These are phyloP conservation scores for Pseudogymnoascus sp. DNA, from an alignment of 2,329 filamentous ascomycete species.

Conservation along the genomic window DNA sequence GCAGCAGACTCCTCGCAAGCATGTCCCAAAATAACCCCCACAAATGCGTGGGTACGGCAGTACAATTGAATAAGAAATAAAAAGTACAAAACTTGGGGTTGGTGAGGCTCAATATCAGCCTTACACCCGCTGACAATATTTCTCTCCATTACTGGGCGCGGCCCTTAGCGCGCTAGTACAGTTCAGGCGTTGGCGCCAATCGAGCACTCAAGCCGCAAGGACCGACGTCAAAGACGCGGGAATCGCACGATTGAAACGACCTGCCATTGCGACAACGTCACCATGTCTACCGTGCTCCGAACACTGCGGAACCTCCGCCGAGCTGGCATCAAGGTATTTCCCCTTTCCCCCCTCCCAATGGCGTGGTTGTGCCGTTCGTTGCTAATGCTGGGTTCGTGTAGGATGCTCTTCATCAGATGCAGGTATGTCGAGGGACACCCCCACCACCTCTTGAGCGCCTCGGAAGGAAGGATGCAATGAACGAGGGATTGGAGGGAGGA, in stretches of 20 bases:
- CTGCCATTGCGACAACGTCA: conserved; percentile 28
- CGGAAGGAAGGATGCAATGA: neutral
- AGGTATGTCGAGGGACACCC: conserved; percentile 52
- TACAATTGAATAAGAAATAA: neutral
- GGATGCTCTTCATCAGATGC: conserved; percentile 89
- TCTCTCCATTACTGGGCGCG: neutral
- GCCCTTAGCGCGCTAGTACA: neutral
- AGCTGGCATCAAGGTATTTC: conserved; percentile 74
- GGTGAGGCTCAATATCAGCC: conserved; percentile 7
- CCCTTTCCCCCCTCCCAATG: conserved; percentile 13
- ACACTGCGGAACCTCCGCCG: conserved; percentile 80
- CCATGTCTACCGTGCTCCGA: conserved; percentile 86
- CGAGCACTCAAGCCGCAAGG: neutral
- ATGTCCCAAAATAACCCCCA: conserved; percentile 17
- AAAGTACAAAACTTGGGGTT: neutral
- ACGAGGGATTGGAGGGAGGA: neutral
- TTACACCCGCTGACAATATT: conserved; percentile 1
- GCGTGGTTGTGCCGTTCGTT: conserved; percentile 16
- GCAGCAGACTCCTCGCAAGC: conserved; percentile 29
- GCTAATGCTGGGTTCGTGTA: conserved; percentile 32
- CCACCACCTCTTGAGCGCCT: conserved; percentile 15
- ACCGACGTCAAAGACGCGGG: conserved; percentile 1
- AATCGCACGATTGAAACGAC: neutral
- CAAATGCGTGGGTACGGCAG: neutral
- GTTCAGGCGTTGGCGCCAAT: neutral